Evolutionary conservation across 306 rosid species (phyloP).

Genomic region (Quercus agrifolia): DNA sequence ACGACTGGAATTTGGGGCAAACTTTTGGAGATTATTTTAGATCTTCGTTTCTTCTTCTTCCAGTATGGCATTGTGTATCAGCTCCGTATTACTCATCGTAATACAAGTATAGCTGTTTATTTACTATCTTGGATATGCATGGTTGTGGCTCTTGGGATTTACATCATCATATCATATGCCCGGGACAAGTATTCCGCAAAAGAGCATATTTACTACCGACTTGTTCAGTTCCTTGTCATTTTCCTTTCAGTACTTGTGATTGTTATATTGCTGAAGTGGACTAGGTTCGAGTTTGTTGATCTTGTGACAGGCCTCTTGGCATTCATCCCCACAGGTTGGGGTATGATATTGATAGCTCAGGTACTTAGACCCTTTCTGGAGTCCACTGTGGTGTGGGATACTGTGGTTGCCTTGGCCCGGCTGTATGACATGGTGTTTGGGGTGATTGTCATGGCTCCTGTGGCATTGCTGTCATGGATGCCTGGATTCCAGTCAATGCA

Average conservation of each 20-base stretch:
- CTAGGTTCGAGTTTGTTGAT: constrained; percentile 47
- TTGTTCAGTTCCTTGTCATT: constrained; percentile 78
- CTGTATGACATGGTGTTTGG: constrained; percentile 80
- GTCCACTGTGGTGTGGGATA: constrained; percentile 78
- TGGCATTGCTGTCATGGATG: constrained; percentile 86
- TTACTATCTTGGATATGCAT: constrained; percentile 80
- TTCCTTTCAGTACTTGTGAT: constrained; percentile 49
- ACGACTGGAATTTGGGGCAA: constrained; percentile 98
- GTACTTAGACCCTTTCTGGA: constrained; percentile 86
- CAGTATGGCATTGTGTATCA: constrained; percentile 90
- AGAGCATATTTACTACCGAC: constrained; percentile 72
- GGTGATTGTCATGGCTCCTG: constrained; percentile 75
- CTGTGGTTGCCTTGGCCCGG: constrained; percentile 82
- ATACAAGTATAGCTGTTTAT: constrained; percentile 68
- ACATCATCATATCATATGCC: constrained; percentile 60
- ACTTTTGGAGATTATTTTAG: constrained; percentile 83
- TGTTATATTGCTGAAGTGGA: constrained; percentile 56
- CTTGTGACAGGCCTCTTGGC: constrained; percentile 70
- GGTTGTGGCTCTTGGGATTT: constrained; percentile 68
- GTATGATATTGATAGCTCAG: constrained; percentile 82
- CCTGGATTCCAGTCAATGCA: constrained; percentile 98
- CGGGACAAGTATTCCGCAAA: constrained; percentile 70
- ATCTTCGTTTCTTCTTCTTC: constrained; percentile 97
- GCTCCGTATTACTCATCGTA: constrained; percentile 36
- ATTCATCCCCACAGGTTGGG: constrained; percentile 94